These are phyloP conservation scores for Candida stauntonica DNA, from an alignment of 805 yeast genomes.

Conservation along the genomic window DNA sequence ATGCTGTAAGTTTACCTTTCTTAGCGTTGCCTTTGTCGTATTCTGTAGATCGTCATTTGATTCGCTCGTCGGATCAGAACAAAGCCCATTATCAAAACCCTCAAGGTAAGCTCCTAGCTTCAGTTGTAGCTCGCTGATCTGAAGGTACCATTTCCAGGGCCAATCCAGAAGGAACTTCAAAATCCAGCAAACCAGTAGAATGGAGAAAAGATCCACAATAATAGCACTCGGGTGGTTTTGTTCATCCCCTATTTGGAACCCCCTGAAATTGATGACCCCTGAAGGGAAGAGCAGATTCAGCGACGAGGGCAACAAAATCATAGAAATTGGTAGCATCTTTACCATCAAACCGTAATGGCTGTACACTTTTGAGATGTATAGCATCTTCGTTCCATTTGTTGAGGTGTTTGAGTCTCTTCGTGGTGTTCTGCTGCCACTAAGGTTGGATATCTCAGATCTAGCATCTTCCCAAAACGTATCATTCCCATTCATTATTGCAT, in stretches of 20 bases:
- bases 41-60: slow-evolving; percentile 3
- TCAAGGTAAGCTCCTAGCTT: slow-evolving; percentile 11
- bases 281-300: slow-evolving; percentile 18
- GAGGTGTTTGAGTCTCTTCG: slow-evolving; percentile 5
- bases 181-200: slow-evolving; percentile 32
- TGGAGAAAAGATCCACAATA: slow-evolving; percentile 31
- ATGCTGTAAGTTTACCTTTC: slow-evolving; percentile 17
- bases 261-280: slow-evolving; percentile 10
- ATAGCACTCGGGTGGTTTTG: slow-evolving; percentile 18
- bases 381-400: slow-evolving; percentile 2
- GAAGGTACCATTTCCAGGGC: slow-evolving; percentile 40
- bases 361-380: slow-evolving; percentile 9
- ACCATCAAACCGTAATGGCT: slow-evolving; percentile 14
- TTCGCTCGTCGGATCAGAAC: not conserved
- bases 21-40: slow-evolving; percentile 3
- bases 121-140: slow-evolving; percentile 20
- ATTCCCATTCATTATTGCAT: no score
- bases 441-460: slow-evolving; percentile 9
- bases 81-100: not conserved
- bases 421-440: not conserved
- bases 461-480: slow-evolving; percentile 2
- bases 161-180: slow-evolving; percentile 34
- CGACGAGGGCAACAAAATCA: slow-evolving; percentile 20
- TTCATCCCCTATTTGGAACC: slow-evolving; percentile 13
- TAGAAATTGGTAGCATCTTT: slow-evolving; percentile 17